Base-by-base conservation (phyloP, 2,329 filamentous ascomycete species). In the Xylaria sp. region DNA sequence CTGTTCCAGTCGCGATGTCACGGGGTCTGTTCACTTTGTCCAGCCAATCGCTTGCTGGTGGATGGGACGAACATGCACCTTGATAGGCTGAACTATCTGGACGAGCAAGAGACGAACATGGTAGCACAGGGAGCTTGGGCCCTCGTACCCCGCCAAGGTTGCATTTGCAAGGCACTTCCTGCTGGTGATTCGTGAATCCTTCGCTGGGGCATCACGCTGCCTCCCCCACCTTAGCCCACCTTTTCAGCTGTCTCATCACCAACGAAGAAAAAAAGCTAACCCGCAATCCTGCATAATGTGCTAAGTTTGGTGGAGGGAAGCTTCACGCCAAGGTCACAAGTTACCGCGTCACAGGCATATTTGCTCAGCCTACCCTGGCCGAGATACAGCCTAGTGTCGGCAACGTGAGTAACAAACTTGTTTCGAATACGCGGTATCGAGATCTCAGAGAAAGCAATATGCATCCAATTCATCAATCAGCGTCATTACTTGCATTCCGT, bases 1-100 rank as follows among this genome's bases (percentile, higher is more conserved):
- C 25, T 67, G 66, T 55, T 51, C 51, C 12, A 62, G 62, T 72
- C 71, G 71, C 71, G 71, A 69, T 69, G 66, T 73, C 71, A 73
- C 71, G 71, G 62, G 71, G 56, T 71, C 68, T 68, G 28, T 59
- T 66, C 63, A 60, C 28, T 23, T 55, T 46, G 25, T 43, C 54
- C 20, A n/a, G 33, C 71, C 71, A 72, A 72, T 72, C 28, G 46
- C 33, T n/a, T 13, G 51, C 18, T 13, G 12, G 43, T 8, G 25
- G 18, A 57, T 33, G 52, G 54, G 54, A 39, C 7, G 33, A 23
- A 48, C 48, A 60, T 61, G 55, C 52, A 18, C 39, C n/a, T 5
- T 25, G 60, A 63, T 63, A 51, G 69, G 31, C 25, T 12, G 36
- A 10, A 5, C 15, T 20, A 25, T 25, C 18, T 18, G 25, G 55